Base-by-base conservation (phyloP, 2,329 filamentous ascomycete species). In the Fusarium kyushuense region DNA sequence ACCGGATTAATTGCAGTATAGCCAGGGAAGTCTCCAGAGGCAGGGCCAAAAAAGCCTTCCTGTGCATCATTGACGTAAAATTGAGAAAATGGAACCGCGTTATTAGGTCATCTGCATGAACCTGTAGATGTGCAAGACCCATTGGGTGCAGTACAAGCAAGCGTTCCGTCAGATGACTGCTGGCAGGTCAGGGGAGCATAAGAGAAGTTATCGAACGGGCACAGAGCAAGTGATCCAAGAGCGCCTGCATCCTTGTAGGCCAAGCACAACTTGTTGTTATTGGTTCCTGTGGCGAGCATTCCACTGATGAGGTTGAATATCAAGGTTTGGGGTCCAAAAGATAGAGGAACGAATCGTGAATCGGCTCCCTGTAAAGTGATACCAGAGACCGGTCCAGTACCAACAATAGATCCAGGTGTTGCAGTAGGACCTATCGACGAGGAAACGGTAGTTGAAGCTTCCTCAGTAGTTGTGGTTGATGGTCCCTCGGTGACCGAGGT, bases 211-310 rank as follows among this genome's bases (percentile, higher is more conserved):
- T 53, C 38, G 7, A 29, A 61, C 6, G 38, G 38, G 14, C 58
- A 61, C 6, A 59, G 9, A 3, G 45, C 54, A n/a, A 61, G 43
- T 2, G 43, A 43, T 0, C 54, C 38, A 4, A 33, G 54, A 25
- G 25, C n/a, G 1, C 45, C 54, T 1, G 1, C 1, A 16, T 19
- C 12, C 17, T 10, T 38, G 19, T 61, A 59, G 6, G 0, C 12
- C 7, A 60, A 0, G 11, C 58, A 60, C 19, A 59, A 21, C 14
- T 59, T 45, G 43, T 59, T 59, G n/a, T 45, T 51, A 32, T 57
- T 47, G 13, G 0, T 30, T 3, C 57, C 58, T 23, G 30, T 25
- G 0, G 14, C 29, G 14, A 61, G 54, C 6, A 40, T 14, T 1
- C 32, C 40, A 12, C 38, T 45, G 21, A 10, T 9, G 4, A 59